A percentile compares a stretch with the other conserved stretches of the same genome.
Conservation (phyloP, 371 early-diverging fungal species). For the Lichtheimia ornata region DNA sequence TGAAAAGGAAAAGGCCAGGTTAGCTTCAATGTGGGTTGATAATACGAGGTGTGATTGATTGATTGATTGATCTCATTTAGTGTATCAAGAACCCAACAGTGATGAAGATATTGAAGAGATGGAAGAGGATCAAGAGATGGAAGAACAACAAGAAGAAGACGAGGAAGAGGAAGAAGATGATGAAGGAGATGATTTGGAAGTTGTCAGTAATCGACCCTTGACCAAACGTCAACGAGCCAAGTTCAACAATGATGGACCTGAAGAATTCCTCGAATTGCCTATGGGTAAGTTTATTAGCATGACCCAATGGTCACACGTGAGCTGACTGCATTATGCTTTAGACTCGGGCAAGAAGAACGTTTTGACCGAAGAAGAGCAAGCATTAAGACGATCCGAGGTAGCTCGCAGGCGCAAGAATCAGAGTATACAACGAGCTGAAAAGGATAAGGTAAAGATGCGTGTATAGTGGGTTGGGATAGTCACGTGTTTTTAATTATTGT, state of each 20-base stretch:
- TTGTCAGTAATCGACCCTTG: slow-evolving; percentile 52
- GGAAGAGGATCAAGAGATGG: slow-evolving; percentile 17
- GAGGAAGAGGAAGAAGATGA: background rate
- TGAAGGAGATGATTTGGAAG: slow-evolving; percentile 49
- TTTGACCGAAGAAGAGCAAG: slow-evolving; percentile 69
- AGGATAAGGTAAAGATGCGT: slow-evolving; percentile 55
- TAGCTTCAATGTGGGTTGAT: background rate
- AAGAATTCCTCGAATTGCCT: slow-evolving; percentile 68
- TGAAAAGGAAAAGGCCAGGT: slow-evolving; percentile 9
- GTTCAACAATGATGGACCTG: slow-evolving; percentile 54
- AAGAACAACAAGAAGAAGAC: no score
- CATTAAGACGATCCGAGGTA: slow-evolving; percentile 71
- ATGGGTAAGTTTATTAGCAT: slow-evolving; percentile 38
- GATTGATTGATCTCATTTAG: background rate
- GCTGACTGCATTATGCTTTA: background rate
- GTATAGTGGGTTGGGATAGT: background rate
- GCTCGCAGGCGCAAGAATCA: slow-evolving; percentile 78
- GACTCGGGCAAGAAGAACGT: slow-evolving; percentile 40
- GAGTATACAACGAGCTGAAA: slow-evolving; percentile 75
- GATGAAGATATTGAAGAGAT: slow-evolving; percentile 39
- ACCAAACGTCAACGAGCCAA: slow-evolving; percentile 78
- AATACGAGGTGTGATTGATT: background rate
- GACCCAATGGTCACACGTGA: background rate
- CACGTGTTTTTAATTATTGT: background rate
- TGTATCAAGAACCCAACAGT: slow-evolving; percentile 6